Evolutionary conservation across 306 rosid genomes (phyloP), one percentile per base, ranked within the genome.

Genomic region (Vicia faba): DNA sequence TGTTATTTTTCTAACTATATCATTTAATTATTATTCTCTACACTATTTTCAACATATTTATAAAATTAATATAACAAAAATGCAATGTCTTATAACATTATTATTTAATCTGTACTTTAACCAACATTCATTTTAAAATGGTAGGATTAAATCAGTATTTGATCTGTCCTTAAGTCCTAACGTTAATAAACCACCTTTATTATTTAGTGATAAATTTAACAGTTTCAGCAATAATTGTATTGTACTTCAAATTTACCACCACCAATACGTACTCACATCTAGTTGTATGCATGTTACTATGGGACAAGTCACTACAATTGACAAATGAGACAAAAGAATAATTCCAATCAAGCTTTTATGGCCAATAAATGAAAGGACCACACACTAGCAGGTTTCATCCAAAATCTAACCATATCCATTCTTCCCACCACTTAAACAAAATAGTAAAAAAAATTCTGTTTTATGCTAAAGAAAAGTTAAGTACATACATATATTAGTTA

Each of bases 331-430:
- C 74, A 25, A 57, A 29, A 25, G 5, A 5, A 13, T 10, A 76
- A 63, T 81, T 63, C 49, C 41, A 33, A 63, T 49, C 69, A 72
- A 66, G 12, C 70, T 78, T 78, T 72, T 60, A 66, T 60, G 75
- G 75, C 78, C 51, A 72, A 53, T 72, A 72, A 72, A 66, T 65
- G 23, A 39, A 72, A 53, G 82, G 78, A 78, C 82, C 82, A 78
- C 78, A 72, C 74, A 72, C 16, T 3, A 64, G 38, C 50, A 40
- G 44, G 61, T 71, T 58, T 49, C 78, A 29, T 59, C 66, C 73
- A 66, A 70, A 49, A 61, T 79, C 23, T 20, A 20, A 20, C 23
- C 23, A 20, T 20, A 20, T 20, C 23, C 23, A 20, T 20, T 20
- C 23, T 20, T 57, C 72, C 56, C 23, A 64, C 59, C 68, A 63